A percentile compares a stretch with the other conserved stretches of the same genome.
Evolutionary conservation across 345 rosid genomes (phyloP).

Genomic region (Boechera divaricarpa): DNA sequence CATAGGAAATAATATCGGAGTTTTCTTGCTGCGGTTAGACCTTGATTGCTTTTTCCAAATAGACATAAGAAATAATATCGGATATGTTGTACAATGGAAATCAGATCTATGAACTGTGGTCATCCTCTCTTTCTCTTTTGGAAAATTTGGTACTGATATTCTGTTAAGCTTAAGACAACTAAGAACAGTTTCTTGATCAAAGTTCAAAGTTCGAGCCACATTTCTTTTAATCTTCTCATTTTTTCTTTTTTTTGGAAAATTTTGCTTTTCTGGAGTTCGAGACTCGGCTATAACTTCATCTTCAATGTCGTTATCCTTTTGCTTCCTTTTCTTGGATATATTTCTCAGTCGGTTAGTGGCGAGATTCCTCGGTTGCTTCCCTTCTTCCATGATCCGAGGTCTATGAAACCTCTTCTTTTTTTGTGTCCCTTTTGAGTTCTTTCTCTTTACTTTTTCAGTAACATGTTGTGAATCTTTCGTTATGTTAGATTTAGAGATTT

Average conservation of each 20-base stretch:
- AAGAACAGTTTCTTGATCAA: not conserved
- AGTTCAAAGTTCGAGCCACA: constrained; percentile 3
- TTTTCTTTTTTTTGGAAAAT: constrained; percentile 23
- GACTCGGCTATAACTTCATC: constrained; percentile 12
- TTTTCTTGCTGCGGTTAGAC: constrained; percentile 1
- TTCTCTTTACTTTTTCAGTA: not conserved
- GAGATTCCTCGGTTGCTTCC: constrained; percentile 20
- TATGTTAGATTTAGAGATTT: no score
- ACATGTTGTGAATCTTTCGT: not conserved
- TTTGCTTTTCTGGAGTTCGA: constrained; percentile 31
- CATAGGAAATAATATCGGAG: not conserved
- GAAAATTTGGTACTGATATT: not conserved
- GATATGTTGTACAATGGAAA: not conserved
- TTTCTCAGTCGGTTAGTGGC: constrained; percentile 15
- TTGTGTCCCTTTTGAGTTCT: not conserved
- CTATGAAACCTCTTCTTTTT: constrained; percentile 14
- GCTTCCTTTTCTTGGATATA: constrained; percentile 9
- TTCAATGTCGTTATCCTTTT: not conserved
- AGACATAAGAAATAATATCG: not conserved
- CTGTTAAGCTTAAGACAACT: constrained; percentile 26
- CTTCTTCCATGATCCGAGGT: constrained; percentile 35
- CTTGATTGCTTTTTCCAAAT: constrained; percentile 26
- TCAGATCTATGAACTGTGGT: not conserved
- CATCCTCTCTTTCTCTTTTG: constrained; percentile 15
- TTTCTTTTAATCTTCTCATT: not conserved